Percentiles rank a stretch among this genome's conserved stretches.
Conservation (phyloP, 179 eudicot species). For the Beta corolliflora region DNA sequence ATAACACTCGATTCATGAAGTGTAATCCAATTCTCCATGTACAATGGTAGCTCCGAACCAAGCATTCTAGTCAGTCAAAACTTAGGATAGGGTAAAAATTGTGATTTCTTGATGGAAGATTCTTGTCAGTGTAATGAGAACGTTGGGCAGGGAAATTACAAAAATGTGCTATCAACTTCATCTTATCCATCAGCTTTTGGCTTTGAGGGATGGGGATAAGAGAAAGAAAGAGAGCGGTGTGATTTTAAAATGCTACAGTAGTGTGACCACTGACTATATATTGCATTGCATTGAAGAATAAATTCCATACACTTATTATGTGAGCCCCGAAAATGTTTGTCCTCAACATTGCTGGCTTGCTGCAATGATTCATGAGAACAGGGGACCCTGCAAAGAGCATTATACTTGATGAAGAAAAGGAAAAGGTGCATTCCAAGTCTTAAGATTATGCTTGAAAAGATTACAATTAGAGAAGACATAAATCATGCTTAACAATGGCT, state of each 20-base stretch:
- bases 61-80: not conserved
- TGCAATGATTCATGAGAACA: not conserved
- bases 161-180: not conserved
- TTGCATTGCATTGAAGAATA: not conserved
- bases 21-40: no score
- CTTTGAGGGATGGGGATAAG: not conserved
- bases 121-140: slow-evolving; percentile 5
- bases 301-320: not conserved
- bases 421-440: slow-evolving; percentile 5
- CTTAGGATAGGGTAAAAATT: not conserved
- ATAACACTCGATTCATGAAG: no score
- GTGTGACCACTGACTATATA: not conserved
- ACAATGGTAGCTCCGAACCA: not conserved
- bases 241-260: not conserved
- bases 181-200: not conserved
- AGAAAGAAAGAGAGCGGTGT: not conserved
- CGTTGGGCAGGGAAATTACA: not conserved
- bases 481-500: not conserved
- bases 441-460: not conserved
- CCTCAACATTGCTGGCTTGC: not conserved
- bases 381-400: not conserved
- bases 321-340: not conserved
- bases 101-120: not conserved
- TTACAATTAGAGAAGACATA: slow-evolving; percentile 21
- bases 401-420: not conserved